phyloP scores from a whole-genome alignment of 257 asterid genomes.

The Nicotiana paniculata region DNA sequence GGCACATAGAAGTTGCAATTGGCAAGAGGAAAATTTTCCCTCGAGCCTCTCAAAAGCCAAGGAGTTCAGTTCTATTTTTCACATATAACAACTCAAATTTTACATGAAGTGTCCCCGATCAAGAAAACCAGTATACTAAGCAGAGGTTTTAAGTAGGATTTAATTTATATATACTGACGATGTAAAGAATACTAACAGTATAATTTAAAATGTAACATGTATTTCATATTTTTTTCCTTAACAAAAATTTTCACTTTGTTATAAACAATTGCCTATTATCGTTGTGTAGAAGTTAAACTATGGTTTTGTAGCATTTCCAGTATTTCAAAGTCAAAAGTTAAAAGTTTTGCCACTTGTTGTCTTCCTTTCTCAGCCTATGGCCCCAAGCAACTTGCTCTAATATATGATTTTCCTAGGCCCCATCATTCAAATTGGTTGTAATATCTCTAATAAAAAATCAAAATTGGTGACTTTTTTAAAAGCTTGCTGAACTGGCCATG shows the following conservation, averaged over 20 bases:
- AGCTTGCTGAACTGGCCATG: slow-evolving; percentile 7
- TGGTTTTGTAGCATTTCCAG: not conserved
- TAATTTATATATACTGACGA: too few relatives aligned
- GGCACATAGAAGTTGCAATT: not conserved
- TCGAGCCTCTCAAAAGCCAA: not conserved
- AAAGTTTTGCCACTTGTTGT: not conserved
- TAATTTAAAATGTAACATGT: not conserved
- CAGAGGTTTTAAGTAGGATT: not conserved
- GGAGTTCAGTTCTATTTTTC: not conserved
- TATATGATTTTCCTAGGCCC: not conserved
- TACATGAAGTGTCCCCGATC: not conserved
- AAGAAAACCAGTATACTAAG: not conserved
- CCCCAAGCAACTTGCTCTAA: slow-evolving; percentile 7
- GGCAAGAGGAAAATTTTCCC: not conserved
- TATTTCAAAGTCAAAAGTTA: too few relatives aligned
- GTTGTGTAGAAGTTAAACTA: not conserved
- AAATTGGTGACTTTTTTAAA: not conserved
- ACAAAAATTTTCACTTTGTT: not conserved
- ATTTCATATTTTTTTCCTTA: not conserved
- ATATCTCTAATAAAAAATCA: not conserved
- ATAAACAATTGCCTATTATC: not conserved
- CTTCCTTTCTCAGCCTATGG: not conserved
- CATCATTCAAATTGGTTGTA: not conserved
- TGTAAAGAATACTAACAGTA: not conserved
- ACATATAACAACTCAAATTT: not conserved